Conservation (phyloP, 2,329 filamentous ascomycete genomes). For the Fusarium nematophilum region DNA sequence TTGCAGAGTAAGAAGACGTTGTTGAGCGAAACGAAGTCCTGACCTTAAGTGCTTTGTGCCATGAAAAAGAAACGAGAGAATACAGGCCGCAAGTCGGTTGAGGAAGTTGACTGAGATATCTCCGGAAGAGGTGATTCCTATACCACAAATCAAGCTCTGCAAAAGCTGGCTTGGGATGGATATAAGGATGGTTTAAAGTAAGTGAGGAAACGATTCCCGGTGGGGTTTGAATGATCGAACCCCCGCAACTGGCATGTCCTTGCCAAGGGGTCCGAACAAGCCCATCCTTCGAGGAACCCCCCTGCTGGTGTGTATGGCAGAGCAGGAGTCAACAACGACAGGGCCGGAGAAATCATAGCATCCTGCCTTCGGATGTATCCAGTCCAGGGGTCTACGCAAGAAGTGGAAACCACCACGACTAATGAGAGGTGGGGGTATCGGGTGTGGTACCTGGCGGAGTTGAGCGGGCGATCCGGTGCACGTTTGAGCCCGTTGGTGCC, state of each 20-base stretch:
- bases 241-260: slow-evolving; percentile 38
- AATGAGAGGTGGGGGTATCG: slow-evolving; percentile 34
- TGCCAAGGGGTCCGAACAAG: slow-evolving; percentile 39
- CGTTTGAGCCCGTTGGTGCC: slow-evolving; percentile 42
- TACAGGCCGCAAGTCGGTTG: slow-evolving; percentile 8
- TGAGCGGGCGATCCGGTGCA: slow-evolving; percentile 39
- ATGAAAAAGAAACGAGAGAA: slow-evolving; percentile 23
- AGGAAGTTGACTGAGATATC: slow-evolving; percentile 14
- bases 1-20: slow-evolving; percentile 4
- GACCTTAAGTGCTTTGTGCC: slow-evolving; percentile 3
- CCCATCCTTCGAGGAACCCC: slow-evolving; percentile 31
- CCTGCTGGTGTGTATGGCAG: slow-evolving; percentile 48
- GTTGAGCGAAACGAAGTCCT: slow-evolving; percentile 12
- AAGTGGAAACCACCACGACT: slow-evolving; percentile 37
- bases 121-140: slow-evolving; percentile 26
- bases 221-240: slow-evolving; percentile 37
- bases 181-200: slow-evolving; percentile 43
- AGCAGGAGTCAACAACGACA: slow-evolving; percentile 56
- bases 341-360: slow-evolving; percentile 57
- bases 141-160: slow-evolving; percentile 9
- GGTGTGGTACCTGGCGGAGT: slow-evolving; percentile 32
- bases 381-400: slow-evolving; percentile 38
- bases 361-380: slow-evolving; percentile 34
- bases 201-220: slow-evolving; percentile 29
- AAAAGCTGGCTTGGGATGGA: slow-evolving; percentile 37